Percentiles rank a stretch among this genome's conserved stretches.
These are phyloP conservation scores for Ceratocystis alfenasii DNA, from an alignment of 2,329 filamentous ascomycete genomes.

Conservation along the genomic window DNA sequence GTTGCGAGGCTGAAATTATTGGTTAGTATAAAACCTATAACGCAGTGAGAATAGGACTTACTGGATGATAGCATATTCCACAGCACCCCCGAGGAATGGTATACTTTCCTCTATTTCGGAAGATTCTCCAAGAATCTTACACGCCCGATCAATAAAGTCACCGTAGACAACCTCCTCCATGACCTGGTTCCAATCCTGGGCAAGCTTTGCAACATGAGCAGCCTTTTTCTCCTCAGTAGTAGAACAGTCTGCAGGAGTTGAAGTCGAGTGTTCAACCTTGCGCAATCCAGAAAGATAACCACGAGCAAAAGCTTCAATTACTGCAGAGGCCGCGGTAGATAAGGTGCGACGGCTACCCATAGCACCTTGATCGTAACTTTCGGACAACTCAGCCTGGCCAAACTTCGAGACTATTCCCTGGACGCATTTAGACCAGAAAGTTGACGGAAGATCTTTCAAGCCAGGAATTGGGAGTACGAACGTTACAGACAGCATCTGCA, in stretches of 20 bases:
- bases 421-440: conserved; percentile 54
- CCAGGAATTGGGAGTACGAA: conserved; percentile 56
- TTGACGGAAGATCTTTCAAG: conserved; percentile 46
- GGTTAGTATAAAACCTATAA: conserved; percentile 8
- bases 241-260: conserved; percentile 42
- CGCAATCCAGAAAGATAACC: conserved; percentile 53
- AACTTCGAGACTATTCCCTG: conserved; percentile 49
- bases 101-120: conserved; percentile 53
- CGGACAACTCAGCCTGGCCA: conserved; percentile 57
- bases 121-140: conserved; percentile 47
- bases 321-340: conserved; percentile 55
- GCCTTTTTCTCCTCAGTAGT: conserved; percentile 41
- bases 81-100: conserved; percentile 48
- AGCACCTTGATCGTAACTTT: conserved; percentile 70
- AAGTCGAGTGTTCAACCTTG: conserved; percentile 20
- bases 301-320: conserved; percentile 57
- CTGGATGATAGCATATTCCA: conserved; percentile 59
- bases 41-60: conserved; percentile 31
- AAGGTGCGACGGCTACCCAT: conserved; percentile 64
- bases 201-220: conserved; percentile 29
- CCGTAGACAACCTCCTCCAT: conserved; percentile 57
- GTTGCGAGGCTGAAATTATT: conserved; percentile 48
- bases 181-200: conserved; percentile 54
- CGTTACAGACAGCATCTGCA: conserved; percentile 48
- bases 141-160: conserved; percentile 51